These are phyloP conservation scores for Bolboschoenus planiculmis DNA, from an alignment of 176 grass and related monocot species.

Conservation along the genomic window DNA sequence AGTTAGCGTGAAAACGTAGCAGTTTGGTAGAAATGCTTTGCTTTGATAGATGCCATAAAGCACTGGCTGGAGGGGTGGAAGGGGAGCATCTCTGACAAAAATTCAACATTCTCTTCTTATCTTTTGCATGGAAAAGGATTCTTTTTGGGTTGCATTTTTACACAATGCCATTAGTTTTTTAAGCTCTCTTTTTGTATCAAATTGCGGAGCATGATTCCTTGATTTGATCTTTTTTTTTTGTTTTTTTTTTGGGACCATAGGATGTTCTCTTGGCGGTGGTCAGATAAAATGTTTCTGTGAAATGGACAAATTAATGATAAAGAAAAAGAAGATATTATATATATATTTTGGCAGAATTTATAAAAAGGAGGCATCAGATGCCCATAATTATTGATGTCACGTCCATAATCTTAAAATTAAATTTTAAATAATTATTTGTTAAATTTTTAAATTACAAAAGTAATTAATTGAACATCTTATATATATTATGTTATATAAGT, in stretches of 20 bases:
- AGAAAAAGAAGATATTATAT: not conserved
- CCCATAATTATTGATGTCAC: too few relatives aligned
- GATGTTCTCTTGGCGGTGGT: not conserved
- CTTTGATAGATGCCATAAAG: constrained; percentile 18
- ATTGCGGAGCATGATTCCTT: not conserved
- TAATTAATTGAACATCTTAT: too few relatives aligned
- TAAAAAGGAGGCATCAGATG: too few relatives aligned
- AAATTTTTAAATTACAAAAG: too few relatives aligned
- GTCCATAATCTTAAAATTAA: too few relatives aligned
- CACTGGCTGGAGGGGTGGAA: not conserved
- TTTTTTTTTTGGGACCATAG: not conserved
- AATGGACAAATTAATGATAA: not conserved
- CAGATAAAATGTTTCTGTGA: not conserved
- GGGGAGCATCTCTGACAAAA: constrained; percentile 1
- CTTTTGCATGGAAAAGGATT: constrained; percentile 9
- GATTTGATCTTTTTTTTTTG: not conserved
- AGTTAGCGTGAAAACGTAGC: constrained; percentile 10
- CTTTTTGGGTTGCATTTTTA: constrained; percentile 1
- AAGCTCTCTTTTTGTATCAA: not conserved
- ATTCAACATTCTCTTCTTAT: not conserved
- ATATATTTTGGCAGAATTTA: not conserved
- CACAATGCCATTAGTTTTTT: not conserved
- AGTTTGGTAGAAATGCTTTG: constrained; percentile 7
- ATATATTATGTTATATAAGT: too few relatives aligned
- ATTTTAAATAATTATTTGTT: too few relatives aligned